Evolutionary conservation across 768 basidiomycete species (phyloP).

Genomic region (Kwoniella shandongensis): DNA sequence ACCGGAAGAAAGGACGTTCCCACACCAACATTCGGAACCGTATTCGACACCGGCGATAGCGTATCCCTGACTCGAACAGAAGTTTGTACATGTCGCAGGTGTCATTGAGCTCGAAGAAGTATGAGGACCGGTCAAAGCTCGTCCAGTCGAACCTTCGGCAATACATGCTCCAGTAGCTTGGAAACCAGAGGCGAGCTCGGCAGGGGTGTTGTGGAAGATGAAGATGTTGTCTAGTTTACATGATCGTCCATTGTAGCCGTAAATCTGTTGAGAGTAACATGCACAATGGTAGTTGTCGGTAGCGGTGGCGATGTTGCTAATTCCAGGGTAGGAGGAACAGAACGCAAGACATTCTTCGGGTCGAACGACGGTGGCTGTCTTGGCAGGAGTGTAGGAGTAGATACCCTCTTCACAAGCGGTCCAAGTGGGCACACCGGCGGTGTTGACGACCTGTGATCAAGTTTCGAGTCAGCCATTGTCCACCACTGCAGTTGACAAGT

Average conservation of each 20-base stretch:
- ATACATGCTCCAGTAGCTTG: too few species aligned
- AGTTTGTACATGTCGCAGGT: constrained; percentile 58
- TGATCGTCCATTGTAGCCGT: background rate
- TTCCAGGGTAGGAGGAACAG: background rate
- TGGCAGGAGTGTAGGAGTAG: background rate
- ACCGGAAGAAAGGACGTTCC: constrained; percentile 65
- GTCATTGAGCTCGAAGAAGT: constrained; percentile 20
- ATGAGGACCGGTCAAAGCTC: constrained; percentile 35
- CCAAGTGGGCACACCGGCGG: background rate
- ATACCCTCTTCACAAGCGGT: background rate
- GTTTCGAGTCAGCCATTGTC: too few species aligned
- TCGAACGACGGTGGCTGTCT: background rate
- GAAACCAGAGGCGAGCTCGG: too few species aligned
- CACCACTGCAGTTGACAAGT: too few species aligned
- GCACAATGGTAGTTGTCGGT: background rate
- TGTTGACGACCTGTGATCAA: background rate
- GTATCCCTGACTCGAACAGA: constrained; percentile 62
- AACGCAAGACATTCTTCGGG: background rate
- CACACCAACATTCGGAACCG: constrained; percentile 58
- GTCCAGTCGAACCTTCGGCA: constrained; percentile 29
- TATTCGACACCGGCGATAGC: constrained; percentile 70
- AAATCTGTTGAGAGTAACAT: background rate
- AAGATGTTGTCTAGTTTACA: constrained; percentile 1
- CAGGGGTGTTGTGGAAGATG: background rate
- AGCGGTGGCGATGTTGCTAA: background rate